Base-by-base conservation (phyloP, 169 alveolate species). In the Cystoisospora suis region DNA sequence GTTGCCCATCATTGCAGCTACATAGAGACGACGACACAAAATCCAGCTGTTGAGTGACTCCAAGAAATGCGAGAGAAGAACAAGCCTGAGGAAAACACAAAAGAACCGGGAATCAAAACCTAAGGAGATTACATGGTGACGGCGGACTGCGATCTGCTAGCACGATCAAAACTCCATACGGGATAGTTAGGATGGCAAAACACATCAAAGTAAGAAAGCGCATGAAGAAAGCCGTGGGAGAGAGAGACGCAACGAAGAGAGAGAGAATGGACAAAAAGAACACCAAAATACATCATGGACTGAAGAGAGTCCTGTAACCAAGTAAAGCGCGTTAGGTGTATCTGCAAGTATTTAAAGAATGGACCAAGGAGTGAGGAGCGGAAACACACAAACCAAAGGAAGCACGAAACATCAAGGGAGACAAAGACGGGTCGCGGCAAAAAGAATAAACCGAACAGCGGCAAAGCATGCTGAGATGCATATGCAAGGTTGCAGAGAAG, bases 1-100 rank as follows among this genome's bases (percentile, higher is more conserved):
- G 29, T 92, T 93, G 69, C 95, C 97, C 49, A 93, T 96, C 61
- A 91, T 91, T 34, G 96, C 95, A 6, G 98, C 97, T 5, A 96
- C 98, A 38, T 93, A 88, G 59, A 96, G 94, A 0, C 98, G 93
- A 34, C 97, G 91, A 69, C 94, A 87, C 61, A 95, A 75, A 95
- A 96, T 90, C 98, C 98, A 96, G 69, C 61, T 40, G 59, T 70
- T 70, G 83, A 86, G 40, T 59, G 42, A 46, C 83, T 72, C 85
- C 34, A 42, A 59, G 36, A 70, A 45, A 36, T 5, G 49, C 20
- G 27, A 29, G 56, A 86, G 29, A 27, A 86, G 72, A 27, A 36
- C 6, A 9, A 72, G 90, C 46, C 90, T 83, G 47, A 34, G 27
- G 53, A 29, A 29, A 27, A 47, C n/a, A 47, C 2, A 36, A 9